These are phyloP conservation scores for Phytophthora fragariaefolia DNA, from an alignment of 352 stramenopile genomes.

Conservation along the genomic window DNA sequence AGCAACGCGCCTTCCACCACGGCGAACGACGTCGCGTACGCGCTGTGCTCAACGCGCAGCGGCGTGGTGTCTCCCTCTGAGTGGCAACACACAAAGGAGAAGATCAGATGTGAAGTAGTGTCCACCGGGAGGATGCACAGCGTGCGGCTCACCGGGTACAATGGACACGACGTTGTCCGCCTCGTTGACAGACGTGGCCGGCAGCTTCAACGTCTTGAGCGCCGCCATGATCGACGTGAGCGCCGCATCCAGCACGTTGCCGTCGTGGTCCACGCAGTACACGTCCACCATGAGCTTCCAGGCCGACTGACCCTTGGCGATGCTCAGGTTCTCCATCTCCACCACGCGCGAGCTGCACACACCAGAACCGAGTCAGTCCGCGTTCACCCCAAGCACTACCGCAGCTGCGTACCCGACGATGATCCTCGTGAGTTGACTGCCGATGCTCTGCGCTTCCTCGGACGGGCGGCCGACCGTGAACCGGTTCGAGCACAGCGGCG, in stretches of 20 bases:
- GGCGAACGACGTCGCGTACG: slow-evolving; percentile 75
- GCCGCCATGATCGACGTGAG: slow-evolving; percentile 76
- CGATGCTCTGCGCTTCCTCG: slow-evolving; percentile 80
- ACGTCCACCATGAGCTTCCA: slow-evolving; percentile 88
- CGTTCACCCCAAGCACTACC: not conserved
- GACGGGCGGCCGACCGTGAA: slow-evolving; percentile 75
- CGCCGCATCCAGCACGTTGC: slow-evolving; percentile 78
- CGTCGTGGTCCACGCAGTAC: slow-evolving; percentile 83
- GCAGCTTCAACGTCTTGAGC: slow-evolving; percentile 69
- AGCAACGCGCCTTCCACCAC: slow-evolving; percentile 63
- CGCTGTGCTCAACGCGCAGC: slow-evolving; percentile 62
- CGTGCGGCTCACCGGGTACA: slow-evolving; percentile 45
- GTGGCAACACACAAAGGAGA: slow-evolving; percentile 4
- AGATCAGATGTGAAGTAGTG: not conserved
- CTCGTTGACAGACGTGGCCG: slow-evolving; percentile 69
- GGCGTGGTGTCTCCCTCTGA: slow-evolving; percentile 56
- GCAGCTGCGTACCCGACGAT: slow-evolving; percentile 56
- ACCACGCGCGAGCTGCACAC: slow-evolving; percentile 71
- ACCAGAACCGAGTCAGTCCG: too few relatives aligned
- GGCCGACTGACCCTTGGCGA: slow-evolving; percentile 75
- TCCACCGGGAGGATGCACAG: not conserved
- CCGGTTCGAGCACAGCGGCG: slow-evolving; percentile 75
- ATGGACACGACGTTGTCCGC: slow-evolving; percentile 76
- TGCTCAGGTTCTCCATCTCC: slow-evolving; percentile 79
- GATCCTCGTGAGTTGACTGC: slow-evolving; percentile 77